A percentile compares a stretch with the other conserved stretches of the same genome.
phyloP scores from a whole-genome alignment of 352 stramenopile genomes.

The Globisporangium nagaii region DNA sequence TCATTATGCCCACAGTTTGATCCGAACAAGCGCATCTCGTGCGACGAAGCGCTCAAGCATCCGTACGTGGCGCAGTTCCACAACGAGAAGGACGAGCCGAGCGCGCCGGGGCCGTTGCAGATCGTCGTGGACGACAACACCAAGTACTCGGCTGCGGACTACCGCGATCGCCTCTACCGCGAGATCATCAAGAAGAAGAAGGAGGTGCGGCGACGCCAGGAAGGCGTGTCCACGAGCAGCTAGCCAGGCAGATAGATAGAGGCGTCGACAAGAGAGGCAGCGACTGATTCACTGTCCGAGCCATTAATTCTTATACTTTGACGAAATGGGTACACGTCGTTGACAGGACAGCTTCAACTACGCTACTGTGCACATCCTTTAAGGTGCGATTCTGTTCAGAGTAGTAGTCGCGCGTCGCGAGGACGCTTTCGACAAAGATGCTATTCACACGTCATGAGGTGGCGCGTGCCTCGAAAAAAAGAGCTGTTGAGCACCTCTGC shows the following conservation, averaged over 20 bases:
- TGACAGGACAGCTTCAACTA: no score
- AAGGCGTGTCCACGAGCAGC: neutral
- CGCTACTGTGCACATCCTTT: no score
- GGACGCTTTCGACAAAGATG: no score
- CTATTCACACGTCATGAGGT: no score
- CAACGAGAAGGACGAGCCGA: slow-evolving; percentile 91
- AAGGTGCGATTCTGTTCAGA: no score
- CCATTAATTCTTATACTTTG: no score
- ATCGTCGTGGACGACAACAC: slow-evolving; percentile 94
- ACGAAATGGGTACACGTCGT: no score
- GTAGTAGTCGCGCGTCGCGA: no score
- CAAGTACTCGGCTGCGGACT: slow-evolving; percentile 92
- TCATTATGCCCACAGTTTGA: slow-evolving; percentile 69
- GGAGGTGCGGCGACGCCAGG: slow-evolving; percentile 64
- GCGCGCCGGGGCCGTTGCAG: slow-evolving; percentile 53
- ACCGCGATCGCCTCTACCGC: slow-evolving; percentile 89
- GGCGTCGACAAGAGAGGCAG: no score
- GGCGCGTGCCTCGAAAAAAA: no score
- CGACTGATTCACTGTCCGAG: neutral
- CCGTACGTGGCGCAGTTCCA: slow-evolving; percentile 94
- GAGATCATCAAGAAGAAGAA: slow-evolving; percentile 94
- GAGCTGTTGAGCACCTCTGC: no score
- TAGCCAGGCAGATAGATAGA: neutral
- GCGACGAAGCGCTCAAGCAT: slow-evolving; percentile 87
- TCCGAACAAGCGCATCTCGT: slow-evolving; percentile 86